Evolutionary conservation across 1,284 basidiomycete genomes (phyloP), one percentile per base, ranked within the genome.

Genomic region (Malassezia pachydermatis): DNA sequence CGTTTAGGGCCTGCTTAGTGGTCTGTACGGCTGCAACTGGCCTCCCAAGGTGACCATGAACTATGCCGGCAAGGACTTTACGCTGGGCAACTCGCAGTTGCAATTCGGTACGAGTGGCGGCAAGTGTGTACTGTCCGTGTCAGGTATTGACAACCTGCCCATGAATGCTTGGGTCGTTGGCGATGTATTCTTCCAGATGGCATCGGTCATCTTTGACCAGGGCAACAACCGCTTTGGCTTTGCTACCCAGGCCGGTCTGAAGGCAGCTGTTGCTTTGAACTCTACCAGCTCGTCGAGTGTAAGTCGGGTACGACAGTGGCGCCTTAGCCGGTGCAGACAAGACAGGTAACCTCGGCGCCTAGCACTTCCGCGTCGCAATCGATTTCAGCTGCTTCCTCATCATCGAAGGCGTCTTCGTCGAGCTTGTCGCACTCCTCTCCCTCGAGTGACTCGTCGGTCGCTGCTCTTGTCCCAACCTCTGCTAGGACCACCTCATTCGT

Each of bases 161-260:
- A 38, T 73, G 37, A 59, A 59, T 47, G 65, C 48, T 45, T 76
- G 73, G 72, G 64, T 76, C 45, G 58, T 74, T 8, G 75, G 74
- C 38, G 73, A 74, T 54, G 57, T 63, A 43, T 60, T 55, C 41
- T 58, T 70, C 45, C 50, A 51, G 32, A 61, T 67, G 51, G 57
- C 58, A 34, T 66, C 72, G 47, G 58, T 64, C 16, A 65, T 72
- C 29, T 76, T 75, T 58, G 72, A 75, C 58, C 41, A 70, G 25
- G 70, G 57, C 42, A 60, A 70, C 35, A 67, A 65, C 55, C 57
- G 60, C 6, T 72, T 76, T 53, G 75, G 75, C n/a, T 75, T 76
- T 58, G 73, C 74, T 16, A 23, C 36, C 16, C 48, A 50, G 35
- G 34, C 22, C 45, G 41, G 45, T 27, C 45, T 17, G 22, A 24